A percentile compares a stretch with the other conserved stretches of the same genome.
These are phyloP conservation scores for Fusarium dimerum DNA, from an alignment of 2,329 filamentous ascomycete species.

Conservation along the genomic window DNA sequence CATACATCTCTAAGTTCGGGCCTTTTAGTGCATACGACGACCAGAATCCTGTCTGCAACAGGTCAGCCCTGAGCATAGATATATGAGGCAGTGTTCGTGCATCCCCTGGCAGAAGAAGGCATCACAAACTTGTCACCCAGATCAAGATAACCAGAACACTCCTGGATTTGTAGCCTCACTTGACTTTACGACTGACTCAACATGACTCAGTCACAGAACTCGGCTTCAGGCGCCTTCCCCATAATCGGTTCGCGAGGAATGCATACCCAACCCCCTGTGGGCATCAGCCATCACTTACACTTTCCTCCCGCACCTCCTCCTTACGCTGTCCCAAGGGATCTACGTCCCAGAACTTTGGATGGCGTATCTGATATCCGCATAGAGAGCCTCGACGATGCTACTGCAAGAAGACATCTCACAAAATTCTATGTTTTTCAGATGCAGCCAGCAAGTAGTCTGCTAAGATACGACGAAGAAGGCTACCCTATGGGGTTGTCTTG, in stretches of 20 bases:
- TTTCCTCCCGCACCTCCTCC: slow-evolving; percentile 16
- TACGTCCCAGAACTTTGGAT: slow-evolving; percentile 15
- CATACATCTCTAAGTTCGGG: background rate
- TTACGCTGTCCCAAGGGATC: slow-evolving; percentile 13
- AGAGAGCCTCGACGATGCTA: slow-evolving; percentile 38
- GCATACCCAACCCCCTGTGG: slow-evolving; percentile 4
- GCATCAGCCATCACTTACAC: slow-evolving; percentile 3
- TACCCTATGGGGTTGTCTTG: slow-evolving; percentile 38
- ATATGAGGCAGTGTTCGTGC: background rate
- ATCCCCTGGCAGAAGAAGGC: background rate
- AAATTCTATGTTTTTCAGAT: slow-evolving; percentile 44
- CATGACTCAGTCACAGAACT: slow-evolving; percentile 4
- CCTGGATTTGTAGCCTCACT: background rate
- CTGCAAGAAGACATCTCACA: slow-evolving; percentile 42
- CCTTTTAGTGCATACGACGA: background rate
- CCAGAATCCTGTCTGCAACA: background rate
- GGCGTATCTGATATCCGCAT: slow-evolving; percentile 39
- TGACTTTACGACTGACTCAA: background rate
- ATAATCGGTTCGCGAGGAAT: background rate
- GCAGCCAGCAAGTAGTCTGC: slow-evolving; percentile 37
- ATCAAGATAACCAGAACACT: background rate
- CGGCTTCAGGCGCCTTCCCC: slow-evolving; percentile 5
- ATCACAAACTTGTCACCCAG: background rate
- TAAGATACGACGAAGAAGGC: slow-evolving; percentile 40
- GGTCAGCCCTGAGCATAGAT: background rate